Percentiles rank a stretch among this genome's conserved stretches.
phyloP scores from a whole-genome alignment of 345 rosid genomes.

The Diplotaxis tenuifolia region DNA sequence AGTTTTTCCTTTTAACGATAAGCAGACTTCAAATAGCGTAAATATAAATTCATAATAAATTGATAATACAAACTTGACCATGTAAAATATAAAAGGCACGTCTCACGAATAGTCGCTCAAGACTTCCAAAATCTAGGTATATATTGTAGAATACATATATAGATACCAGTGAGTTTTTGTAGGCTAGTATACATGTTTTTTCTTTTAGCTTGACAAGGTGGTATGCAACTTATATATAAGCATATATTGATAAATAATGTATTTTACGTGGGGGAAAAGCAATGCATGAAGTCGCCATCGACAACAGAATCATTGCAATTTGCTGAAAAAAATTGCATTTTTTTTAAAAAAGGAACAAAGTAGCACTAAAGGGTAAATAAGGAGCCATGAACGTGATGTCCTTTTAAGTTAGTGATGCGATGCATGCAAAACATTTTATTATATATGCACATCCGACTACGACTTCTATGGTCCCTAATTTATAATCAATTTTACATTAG shows the following conservation, averaged over 20 bases:
- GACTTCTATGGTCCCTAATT: conserved; percentile 32
- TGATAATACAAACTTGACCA: background rate
- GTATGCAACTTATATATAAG: background rate
- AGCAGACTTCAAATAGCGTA: background rate
- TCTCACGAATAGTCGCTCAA: background rate
- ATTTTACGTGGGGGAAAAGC: conserved; percentile 81
- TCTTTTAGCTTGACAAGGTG: background rate
- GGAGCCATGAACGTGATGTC: conserved; percentile 29
- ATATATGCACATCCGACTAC: conserved; percentile 30
- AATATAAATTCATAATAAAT: background rate
- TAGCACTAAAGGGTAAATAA: conserved; percentile 33
- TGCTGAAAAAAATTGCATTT: conserved; percentile 31
- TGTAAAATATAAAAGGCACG: background rate
- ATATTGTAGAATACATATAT: background rate
- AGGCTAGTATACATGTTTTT: conserved; percentile 7
- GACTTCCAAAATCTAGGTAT: conserved; percentile 10
- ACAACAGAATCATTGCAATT: conserved; percentile 48
- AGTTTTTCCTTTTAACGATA: background rate
- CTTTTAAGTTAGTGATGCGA: conserved; percentile 38
- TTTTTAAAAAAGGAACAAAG: background rate
- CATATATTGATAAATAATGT: conserved; percentile 9
- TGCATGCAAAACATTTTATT: conserved; percentile 36
- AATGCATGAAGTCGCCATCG: conserved; percentile 81
- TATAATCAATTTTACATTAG: background rate
- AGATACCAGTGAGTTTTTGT: background rate